These are phyloP conservation scores for Coemansia furcata DNA, from an alignment of 192 early-diverging fungal genomes.

Conservation along the genomic window DNA sequence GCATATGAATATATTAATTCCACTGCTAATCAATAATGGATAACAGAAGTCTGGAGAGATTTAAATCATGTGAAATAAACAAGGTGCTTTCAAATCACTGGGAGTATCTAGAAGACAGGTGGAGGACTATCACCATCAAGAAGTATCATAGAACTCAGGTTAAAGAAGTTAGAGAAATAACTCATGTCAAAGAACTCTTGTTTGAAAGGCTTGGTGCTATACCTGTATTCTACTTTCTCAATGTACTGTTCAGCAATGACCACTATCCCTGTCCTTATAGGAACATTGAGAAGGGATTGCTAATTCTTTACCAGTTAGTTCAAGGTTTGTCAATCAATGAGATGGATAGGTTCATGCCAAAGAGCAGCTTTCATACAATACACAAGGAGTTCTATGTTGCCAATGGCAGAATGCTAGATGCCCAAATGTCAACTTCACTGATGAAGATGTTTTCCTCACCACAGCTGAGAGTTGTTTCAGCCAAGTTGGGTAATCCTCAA, in stretches of 20 bases:
- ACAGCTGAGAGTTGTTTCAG: constrained; percentile 4
- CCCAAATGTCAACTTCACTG: not conserved
- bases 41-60: no score
- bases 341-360: constrained; percentile 17
- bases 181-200: no score
- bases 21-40: no score
- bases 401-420: not conserved
- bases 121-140: no score
- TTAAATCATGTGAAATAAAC: no score
- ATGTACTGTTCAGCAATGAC: not conserved
- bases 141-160: no score
- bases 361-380: constrained; percentile 19
- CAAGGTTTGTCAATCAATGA: constrained; percentile 6
- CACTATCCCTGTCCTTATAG: constrained; percentile 16
- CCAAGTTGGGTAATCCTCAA: constrained; percentile 9
- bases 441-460: constrained; percentile 19
- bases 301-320: constrained; percentile 21
- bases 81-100: no score
- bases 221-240: no score
- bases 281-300: constrained; percentile 28
- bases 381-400: constrained; percentile 12
- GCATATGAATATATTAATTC: no score
- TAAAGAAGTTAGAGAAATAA: no score
- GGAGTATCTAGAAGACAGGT: no score
- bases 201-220: no score